phyloP scores from a whole-genome alignment of 768 basidiomycete species.

The Pleurotus ostreatus region DNA sequence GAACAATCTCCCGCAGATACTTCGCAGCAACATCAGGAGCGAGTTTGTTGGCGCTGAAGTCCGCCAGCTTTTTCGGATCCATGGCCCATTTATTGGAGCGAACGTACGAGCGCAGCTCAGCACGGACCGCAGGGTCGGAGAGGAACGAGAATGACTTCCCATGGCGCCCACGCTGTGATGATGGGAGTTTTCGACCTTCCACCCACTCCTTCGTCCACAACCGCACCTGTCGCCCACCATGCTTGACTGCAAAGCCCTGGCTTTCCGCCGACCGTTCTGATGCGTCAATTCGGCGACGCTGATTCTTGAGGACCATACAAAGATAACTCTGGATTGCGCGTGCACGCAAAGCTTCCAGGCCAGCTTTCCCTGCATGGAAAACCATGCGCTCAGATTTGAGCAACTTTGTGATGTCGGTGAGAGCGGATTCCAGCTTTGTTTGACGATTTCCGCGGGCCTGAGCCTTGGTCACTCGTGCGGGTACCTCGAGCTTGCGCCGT shows the following conservation, averaged over 20 bases:
- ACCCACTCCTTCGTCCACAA: constrained; percentile 14
- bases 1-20: no score
- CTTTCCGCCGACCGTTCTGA: constrained; percentile 19
- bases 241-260: constrained; percentile 14
- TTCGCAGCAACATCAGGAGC: constrained; percentile 12
- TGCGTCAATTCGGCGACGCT: constrained; percentile 13
- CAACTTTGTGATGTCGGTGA: no score
- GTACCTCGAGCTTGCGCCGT: no score
- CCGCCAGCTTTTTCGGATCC: constrained; percentile 17
- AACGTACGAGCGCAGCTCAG: constrained; percentile 12
- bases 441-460: no score
- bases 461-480: no score
- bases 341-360: constrained; percentile 19
- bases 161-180: constrained; percentile 13
- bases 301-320: constrained; percentile 16
- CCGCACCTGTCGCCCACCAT: constrained; percentile 9
- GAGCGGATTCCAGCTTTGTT: no score
- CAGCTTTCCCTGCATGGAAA: background rate
- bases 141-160: constrained; percentile 15
- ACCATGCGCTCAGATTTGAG: no score
- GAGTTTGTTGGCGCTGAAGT: constrained; percentile 15
- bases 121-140: constrained; percentile 12
- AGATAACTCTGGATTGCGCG: constrained; percentile 19
- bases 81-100: constrained; percentile 23
- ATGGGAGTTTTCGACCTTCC: constrained; percentile 11